Base-by-base conservation (phyloP, 106 monocot species). In the Dioscorea alata region DNA sequence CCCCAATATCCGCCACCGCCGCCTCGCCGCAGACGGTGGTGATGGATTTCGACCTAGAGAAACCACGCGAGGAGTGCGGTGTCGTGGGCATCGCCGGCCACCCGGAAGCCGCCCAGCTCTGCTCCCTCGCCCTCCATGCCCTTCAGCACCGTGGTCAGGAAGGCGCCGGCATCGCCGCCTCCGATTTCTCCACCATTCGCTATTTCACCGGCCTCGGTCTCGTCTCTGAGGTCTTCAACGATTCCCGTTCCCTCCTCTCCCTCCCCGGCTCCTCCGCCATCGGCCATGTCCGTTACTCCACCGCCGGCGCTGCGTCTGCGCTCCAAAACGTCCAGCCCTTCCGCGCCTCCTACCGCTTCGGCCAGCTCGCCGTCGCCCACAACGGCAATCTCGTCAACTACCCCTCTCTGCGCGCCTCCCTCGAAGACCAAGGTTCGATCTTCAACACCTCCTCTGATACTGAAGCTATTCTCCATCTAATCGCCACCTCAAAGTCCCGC, bases 331-430 rank as follows among this genome's bases (percentile, higher is more conserved):
- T 92, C 34, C 92, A 97, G 83, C 97, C 97, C 19, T 78, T 88
- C 67, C 67, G 76, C 48, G 84, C 88, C 10, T 80, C 83, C 13
- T 88, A 84, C 75, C 74, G 81, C 23, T 88, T 88, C 64, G 84
- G 88, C 49, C 74, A 74, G 5, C 78, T 88, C 31, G 83, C 84
- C 51, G 66, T 88, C 59, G 82, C 74, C 19, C 82, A 97, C 78
- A 97, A 97, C 76, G 96, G 92, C 21, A 97, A 97, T 70, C 82
- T 97, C 33, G 88, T 97, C 17, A 97, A 97, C 74, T 92, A 97
- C 72, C 57, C 63, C 19, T 28, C 63, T 6, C 84, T 89, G 51
- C 75, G 84, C 9, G 68, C 76, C 59, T 21, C 24, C 7, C 72
- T 89, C 20, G 88, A 89, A 51, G 78, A 81, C 4, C 33, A 65